These are phyloP conservation scores for Lichtheimia ramosa DNA, from an alignment of 371 early-diverging fungal genomes.

Conservation along the genomic window DNA sequence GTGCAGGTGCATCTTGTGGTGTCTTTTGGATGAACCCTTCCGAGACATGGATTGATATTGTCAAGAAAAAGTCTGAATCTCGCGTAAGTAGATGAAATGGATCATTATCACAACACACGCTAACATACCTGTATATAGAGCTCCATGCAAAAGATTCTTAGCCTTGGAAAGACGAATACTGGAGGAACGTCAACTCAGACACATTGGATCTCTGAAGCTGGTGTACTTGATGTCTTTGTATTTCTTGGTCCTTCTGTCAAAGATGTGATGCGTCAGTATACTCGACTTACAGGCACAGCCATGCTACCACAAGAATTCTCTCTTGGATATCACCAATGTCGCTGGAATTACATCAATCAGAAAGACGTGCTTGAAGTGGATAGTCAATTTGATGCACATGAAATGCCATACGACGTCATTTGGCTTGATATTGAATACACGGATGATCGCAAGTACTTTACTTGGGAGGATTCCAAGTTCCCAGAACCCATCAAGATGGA, in stretches of 20 bases:
- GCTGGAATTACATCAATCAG: conserved; percentile 92
- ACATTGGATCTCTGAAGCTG: conserved; percentile 96
- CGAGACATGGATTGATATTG: conserved; percentile 97
- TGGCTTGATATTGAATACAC: conserved; percentile 97
- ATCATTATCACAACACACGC: not conserved
- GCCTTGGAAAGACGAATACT: conserved; percentile 15
- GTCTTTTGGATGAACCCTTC: conserved; percentile 92
- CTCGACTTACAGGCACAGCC: conserved; percentile 77
- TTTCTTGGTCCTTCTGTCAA: conserved; percentile 79
- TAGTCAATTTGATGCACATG: conserved; percentile 76
- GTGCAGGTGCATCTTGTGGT: conserved; percentile 62
- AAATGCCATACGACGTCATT: conserved; percentile 91
- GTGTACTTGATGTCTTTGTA: conserved; percentile 88
- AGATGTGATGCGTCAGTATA: conserved; percentile 75
- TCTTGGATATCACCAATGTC: conserved; percentile 91
- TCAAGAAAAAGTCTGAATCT: conserved; percentile 41
- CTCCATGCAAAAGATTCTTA: conserved; percentile 30
- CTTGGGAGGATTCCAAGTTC: conserved; percentile 89
- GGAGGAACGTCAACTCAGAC: conserved; percentile 55
- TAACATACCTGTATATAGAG: conserved; percentile 10
- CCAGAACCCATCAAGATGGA: conserved; percentile 90
- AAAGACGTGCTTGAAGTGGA: conserved; percentile 83
- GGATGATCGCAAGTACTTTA: conserved; percentile 88
- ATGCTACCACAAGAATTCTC: conserved; percentile 90
- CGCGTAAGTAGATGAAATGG: conserved; percentile 17